These are phyloP conservation scores for Ceratobasidium sp. DNA, from an alignment of 1,284 basidiomycete genomes.

Conservation along the genomic window DNA sequence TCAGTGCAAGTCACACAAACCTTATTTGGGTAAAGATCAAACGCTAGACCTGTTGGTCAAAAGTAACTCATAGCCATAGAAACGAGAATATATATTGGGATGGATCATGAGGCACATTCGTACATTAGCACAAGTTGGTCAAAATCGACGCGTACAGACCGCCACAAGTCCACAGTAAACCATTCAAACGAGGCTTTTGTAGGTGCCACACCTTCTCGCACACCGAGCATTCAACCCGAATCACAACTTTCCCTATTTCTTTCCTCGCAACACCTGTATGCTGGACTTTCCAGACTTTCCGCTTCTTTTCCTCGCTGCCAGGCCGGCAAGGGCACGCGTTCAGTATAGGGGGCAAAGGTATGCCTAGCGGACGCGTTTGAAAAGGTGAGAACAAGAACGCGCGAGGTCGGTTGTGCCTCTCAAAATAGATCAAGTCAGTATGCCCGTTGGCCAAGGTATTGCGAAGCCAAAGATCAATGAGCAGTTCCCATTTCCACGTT, in stretches of 20 bases:
- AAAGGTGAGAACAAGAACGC: conserved; percentile 1
- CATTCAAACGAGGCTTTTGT: background rate
- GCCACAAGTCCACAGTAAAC: background rate
- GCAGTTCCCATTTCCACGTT: background rate
- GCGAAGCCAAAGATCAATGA: background rate
- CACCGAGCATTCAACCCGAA: background rate
- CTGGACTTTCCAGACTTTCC: background rate
- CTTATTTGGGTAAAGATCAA: no score
- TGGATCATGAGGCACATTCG: no score
- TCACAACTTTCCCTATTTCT: background rate
- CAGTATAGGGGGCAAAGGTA: background rate
- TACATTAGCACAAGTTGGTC: background rate
- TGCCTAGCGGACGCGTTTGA: conserved; percentile 9
- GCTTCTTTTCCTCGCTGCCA: no score
- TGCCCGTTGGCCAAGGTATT: background rate
- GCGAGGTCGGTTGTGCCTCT: background rate
- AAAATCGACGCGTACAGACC: conserved; percentile 1
- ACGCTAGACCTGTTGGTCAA: no score
- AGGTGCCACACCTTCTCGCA: background rate
- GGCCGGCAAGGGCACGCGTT: background rate
- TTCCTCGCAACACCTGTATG: background rate
- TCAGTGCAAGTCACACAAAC: no score
- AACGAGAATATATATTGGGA: no score
- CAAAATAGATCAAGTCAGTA: conserved; percentile 1
- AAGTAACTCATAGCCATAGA: no score